Percentiles rank a stretch among this genome's conserved stretches.
Conservation (phyloP, 495 filamentous ascomycete genomes). For the Neurospora sp. region DNA sequence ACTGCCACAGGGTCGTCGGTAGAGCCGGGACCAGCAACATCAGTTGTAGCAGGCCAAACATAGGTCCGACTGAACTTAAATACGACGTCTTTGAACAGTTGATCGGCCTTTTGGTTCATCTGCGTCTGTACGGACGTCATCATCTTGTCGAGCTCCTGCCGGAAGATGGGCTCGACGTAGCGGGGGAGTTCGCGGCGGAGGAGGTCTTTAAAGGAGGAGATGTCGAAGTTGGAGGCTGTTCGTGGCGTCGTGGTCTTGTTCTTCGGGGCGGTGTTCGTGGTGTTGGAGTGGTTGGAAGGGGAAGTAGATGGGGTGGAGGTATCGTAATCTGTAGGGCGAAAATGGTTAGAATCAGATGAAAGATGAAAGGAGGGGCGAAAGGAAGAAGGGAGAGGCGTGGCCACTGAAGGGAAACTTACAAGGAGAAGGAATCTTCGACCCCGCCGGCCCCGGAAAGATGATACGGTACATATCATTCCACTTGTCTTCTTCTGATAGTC, state of each 20-base stretch:
- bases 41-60: neutral
- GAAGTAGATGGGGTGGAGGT: neutral
- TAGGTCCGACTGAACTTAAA: conserved; percentile 10
- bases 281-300: neutral
- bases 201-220: conserved; percentile 4
- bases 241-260: neutral
- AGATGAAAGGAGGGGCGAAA: neutral
- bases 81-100: conserved; percentile 12
- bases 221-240: neutral
- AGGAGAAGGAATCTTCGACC: neutral
- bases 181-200: conserved; percentile 12
- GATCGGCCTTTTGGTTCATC: conserved; percentile 9
- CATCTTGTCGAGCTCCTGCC: conserved; percentile 14
- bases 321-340: neutral
- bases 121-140: conserved; percentile 9
- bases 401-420: no score
- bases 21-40: neutral
- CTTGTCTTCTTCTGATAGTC: conserved; percentile 15
- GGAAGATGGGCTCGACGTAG: conserved; percentile 11
- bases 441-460: conserved; percentile 12
- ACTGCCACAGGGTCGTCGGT: neutral
- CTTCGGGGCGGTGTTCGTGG: neutral
- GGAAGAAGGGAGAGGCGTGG: no score
- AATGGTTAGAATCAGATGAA: neutral
- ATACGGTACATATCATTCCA: conserved; percentile 23